Conservation (phyloP, 352 stramenopile genomes). For the Phytophthora fragariae region DNA sequence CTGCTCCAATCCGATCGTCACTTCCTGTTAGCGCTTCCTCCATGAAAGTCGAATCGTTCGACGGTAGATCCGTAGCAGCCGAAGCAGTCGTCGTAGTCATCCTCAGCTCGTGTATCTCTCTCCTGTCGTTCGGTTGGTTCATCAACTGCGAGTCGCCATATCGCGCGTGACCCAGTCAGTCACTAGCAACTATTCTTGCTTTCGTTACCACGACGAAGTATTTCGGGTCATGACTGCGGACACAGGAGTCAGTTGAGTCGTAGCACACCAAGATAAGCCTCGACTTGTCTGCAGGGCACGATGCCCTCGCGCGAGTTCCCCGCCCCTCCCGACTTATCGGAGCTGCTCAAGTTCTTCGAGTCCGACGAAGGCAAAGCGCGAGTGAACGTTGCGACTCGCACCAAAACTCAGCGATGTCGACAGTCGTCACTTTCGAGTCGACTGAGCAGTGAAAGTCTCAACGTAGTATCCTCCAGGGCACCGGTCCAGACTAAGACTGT, state of each 20-base stretch:
- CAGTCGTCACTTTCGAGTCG: conserved; percentile 12
- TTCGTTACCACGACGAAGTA: conserved; percentile 22
- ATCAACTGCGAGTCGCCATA: conserved; percentile 16
- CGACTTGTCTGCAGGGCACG: neutral
- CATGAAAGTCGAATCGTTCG: conserved; percentile 4
- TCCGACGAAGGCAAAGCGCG: conserved; percentile 35
- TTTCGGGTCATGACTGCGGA: conserved; percentile 14
- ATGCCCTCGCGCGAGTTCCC: conserved; percentile 44
- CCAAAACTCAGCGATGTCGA: conserved; percentile 1
- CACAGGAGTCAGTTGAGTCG: neutral
- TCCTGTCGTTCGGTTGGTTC: conserved; percentile 1
- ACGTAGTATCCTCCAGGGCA: conserved; percentile 1
- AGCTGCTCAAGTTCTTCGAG: conserved; percentile 61
- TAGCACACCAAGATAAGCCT: conserved; percentile 7
- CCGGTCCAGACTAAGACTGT: conserved; percentile 6
- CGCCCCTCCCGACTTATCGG: conserved; percentile 50
- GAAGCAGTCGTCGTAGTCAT: conserved; percentile 17
- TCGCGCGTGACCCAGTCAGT: neutral
- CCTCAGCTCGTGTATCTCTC: neutral
- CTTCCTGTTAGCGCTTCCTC: conserved; percentile 14
- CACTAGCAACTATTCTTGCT: conserved; percentile 28
- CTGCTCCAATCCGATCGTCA: conserved; percentile 38
- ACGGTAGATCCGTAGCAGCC: conserved; percentile 9
- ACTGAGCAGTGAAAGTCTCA: neutral
- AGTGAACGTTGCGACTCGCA: conserved; percentile 8